Conservation (phyloP, 2,329 filamentous ascomycete genomes). For the Ascochyta lentis region DNA sequence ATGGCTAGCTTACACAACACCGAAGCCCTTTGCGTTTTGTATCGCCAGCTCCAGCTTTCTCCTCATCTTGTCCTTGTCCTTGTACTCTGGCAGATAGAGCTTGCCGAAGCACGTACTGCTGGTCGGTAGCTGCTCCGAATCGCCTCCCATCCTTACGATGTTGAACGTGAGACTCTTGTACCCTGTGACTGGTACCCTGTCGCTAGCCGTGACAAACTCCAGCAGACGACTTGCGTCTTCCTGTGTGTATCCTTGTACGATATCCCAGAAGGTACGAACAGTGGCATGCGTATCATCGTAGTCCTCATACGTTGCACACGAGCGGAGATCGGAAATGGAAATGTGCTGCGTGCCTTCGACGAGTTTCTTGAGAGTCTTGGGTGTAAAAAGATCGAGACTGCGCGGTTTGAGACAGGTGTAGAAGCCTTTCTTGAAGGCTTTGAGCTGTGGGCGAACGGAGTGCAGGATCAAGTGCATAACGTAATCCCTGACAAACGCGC, state of each 20-base stretch:
- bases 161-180: constrained; percentile 82
- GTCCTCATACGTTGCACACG: constrained; percentile 75
- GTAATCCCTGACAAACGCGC: constrained; percentile 82
- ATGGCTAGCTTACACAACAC: constrained; percentile 48
- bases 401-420: constrained; percentile 73
- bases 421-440: constrained; percentile 84
- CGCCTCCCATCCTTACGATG: constrained; percentile 75
- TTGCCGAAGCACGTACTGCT: constrained; percentile 95
- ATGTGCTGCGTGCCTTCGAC: constrained; percentile 86
- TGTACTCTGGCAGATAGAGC: constrained; percentile 83
- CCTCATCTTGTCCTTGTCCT: constrained; percentile 70
- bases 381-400: constrained; percentile 61
- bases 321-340: constrained; percentile 74
- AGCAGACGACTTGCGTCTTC: constrained; percentile 77
- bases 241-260: constrained; percentile 72
- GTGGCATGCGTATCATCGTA: constrained; percentile 74
- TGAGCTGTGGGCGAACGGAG: constrained; percentile 77
- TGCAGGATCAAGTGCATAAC: constrained; percentile 81
- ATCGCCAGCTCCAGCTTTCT: constrained; percentile 84
- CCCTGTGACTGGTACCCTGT: constrained; percentile 87
- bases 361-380: constrained; percentile 70
- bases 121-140: constrained; percentile 72
- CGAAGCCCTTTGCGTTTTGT: constrained; percentile 88
- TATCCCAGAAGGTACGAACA: constrained; percentile 82
- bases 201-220: constrained; percentile 94